Percentiles rank a stretch among this genome's conserved stretches.
phyloP scores from a whole-genome alignment of 2,329 filamentous ascomycete genomes.

The Cordyceps militaris region DNA sequence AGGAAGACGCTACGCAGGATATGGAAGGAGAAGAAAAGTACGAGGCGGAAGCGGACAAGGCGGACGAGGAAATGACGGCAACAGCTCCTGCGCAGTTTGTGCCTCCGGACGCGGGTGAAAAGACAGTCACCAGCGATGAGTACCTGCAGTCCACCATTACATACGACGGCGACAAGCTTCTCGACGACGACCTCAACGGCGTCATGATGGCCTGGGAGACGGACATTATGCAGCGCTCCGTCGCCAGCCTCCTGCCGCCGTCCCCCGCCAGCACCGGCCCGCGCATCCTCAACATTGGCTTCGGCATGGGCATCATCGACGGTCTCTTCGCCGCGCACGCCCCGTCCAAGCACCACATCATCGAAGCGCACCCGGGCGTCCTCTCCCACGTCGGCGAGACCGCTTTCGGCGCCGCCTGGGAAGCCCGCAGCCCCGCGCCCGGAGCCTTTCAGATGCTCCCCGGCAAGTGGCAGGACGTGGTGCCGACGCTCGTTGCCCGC shows the following conservation, averaged over 20 bases:
- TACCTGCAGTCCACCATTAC: slow-evolving; percentile 63
- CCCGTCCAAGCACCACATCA: slow-evolving; percentile 69
- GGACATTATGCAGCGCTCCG: slow-evolving; percentile 74
- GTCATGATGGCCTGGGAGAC: slow-evolving; percentile 96
- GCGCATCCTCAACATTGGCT: slow-evolving; percentile 76
- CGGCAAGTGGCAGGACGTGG: slow-evolving; percentile 75
- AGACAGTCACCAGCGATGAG: slow-evolving; percentile 53
- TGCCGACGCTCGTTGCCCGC: slow-evolving; percentile 59
- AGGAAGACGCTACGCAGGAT: slow-evolving; percentile 13
- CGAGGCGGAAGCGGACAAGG: neutral
- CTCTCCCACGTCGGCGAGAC: slow-evolving; percentile 51
- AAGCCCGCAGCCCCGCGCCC: slow-evolving; percentile 45
- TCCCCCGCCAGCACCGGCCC: slow-evolving; percentile 43
- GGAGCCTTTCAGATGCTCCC: slow-evolving; percentile 65
- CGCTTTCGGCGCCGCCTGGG: slow-evolving; percentile 48
- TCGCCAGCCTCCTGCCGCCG: slow-evolving; percentile 53
- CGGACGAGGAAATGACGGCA: slow-evolving; percentile 15
- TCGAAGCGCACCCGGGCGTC: slow-evolving; percentile 78
- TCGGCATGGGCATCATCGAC: slow-evolving; percentile 88
- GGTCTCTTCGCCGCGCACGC: slow-evolving; percentile 61
- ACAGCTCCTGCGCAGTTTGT: slow-evolving; percentile 22
- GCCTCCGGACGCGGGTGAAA: slow-evolving; percentile 31
- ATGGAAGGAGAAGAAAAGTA: neutral
- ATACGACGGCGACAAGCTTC: slow-evolving; percentile 58
- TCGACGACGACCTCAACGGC: slow-evolving; percentile 70